Base-by-base conservation (phyloP, 352 stramenopile genomes). In the Pythium myriotylum region DNA sequence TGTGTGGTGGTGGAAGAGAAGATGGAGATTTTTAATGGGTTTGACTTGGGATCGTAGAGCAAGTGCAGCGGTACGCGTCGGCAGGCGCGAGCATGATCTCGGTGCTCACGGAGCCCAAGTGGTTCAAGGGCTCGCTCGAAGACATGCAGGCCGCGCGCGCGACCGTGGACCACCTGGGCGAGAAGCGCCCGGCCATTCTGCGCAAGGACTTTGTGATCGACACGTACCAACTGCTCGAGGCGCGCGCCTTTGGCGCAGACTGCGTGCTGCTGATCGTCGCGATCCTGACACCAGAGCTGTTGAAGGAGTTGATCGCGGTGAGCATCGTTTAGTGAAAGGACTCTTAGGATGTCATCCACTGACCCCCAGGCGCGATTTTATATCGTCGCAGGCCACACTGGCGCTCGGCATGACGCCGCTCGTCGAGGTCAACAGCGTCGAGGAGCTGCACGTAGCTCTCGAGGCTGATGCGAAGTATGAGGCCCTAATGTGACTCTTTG, bases 241-340 rank as follows among this genome's bases (percentile, higher is more conserved):
- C 96, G 20, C 82, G 92, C 1, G 96, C 96, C 5, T 81, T 86
- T 53, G 97, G 97, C 45, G 97, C 96, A 10, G 97, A 99, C 79
- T 98, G 96, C 42, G 88, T 99, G 54, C 78, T 99, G 53, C 82
- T 99, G 8, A 99, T 99, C 69, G 96, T 99, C 12, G 92, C 96
- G 29, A 94, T 97, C 52, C 57, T 97, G 61, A 78, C 80, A 17
- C 74, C 85, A 17, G 67, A 82, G 48, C 49, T 77, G 33, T 68
- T 95, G 29, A 62, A 67, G 23, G 40, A 78, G 54, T 78, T 95
- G 24, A 85, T 95, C 46, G 54, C 83, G 39, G 84, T 88, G 54
- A 27, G 69, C 62, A 5, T 54, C n/a, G 9, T 19, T 40, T 23
- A 46, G 6, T 40, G 26, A 17, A 7, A 14, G 13, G 12, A 40